Conservation (phyloP, 1,139 yeast species). For the Kodamaea anthophila region DNA sequence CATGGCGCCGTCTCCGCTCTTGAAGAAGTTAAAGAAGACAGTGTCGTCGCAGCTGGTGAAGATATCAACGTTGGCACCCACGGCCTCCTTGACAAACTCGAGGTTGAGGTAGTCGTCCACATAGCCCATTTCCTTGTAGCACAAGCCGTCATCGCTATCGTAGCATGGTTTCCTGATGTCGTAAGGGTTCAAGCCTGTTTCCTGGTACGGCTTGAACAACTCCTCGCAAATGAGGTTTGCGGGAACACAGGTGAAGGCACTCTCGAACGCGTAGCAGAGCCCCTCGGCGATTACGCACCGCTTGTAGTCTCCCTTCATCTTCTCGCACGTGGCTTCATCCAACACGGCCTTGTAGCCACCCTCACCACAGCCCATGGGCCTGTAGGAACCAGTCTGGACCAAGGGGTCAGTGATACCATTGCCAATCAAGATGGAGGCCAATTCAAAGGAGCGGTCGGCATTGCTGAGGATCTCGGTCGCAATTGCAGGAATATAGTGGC, state of each 20-base stretch:
- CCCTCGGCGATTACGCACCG: conserved; percentile 48
- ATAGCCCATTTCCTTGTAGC: conserved; percentile 54
- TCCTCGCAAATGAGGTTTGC: conserved; percentile 38
- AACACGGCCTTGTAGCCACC: conserved; percentile 72
- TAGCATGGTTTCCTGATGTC: conserved; percentile 62
- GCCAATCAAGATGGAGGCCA: conserved; percentile 70
- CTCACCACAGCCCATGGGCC: conserved; percentile 80
- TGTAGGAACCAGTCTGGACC: conserved; percentile 61
- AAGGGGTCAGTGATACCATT: conserved; percentile 79
- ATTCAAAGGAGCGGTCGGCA: conserved; percentile 60
- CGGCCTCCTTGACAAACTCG: conserved; percentile 52
- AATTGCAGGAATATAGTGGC: conserved; percentile 78
- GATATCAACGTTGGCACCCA: conserved; percentile 53
- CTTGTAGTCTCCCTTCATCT: conserved; percentile 46
- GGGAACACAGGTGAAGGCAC: conserved; percentile 47
- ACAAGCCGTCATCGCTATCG: conserved; percentile 43
- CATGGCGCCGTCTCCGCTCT: conserved; percentile 56
- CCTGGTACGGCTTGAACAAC: conserved; percentile 46
- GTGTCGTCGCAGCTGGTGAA: conserved; percentile 53
- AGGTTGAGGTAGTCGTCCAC: conserved; percentile 55
- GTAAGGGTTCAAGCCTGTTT: conserved; percentile 62
- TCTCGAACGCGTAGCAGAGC: conserved; percentile 47
- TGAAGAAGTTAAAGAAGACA: conserved; percentile 49
- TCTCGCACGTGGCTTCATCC: conserved; percentile 53
- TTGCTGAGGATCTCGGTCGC: conserved; percentile 66